Percentiles rank a stretch among this genome's conserved stretches.
Conservation (phyloP, 345 rosid species). For the Populus ilicifolia region DNA sequence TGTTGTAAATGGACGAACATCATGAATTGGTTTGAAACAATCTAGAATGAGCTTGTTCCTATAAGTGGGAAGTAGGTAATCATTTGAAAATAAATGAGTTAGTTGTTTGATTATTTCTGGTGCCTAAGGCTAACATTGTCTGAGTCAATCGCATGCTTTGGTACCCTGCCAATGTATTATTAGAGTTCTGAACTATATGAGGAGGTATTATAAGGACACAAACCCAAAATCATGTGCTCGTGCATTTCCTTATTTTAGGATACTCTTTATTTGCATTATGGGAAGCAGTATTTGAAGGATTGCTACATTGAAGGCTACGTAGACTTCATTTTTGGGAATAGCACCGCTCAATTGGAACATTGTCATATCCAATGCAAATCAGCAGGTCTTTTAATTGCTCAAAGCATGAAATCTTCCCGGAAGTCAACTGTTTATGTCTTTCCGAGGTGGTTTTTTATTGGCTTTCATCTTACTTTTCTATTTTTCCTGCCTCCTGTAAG, state of each 20-base stretch:
- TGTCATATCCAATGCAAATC: conserved; percentile 96
- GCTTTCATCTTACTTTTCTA: neutral
- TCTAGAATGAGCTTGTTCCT: neutral
- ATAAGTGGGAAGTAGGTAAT: neutral
- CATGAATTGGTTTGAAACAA: neutral
- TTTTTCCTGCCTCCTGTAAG: neutral
- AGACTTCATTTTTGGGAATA: conserved; percentile 95
- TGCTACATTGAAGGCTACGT: conserved; percentile 91
- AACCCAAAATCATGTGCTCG: neutral
- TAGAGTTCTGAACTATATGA: neutral
- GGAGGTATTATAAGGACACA: neutral
- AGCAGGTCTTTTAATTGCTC: conserved; percentile 82
- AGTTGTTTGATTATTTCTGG: neutral
- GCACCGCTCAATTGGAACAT: conserved; percentile 88
- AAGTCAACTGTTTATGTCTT: conserved; percentile 91
- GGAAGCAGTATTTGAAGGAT: conserved; percentile 82
- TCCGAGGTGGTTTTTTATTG: conserved; percentile 48
- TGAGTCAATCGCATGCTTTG: neutral
- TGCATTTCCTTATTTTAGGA: conserved; percentile 46
- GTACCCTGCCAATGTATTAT: neutral
- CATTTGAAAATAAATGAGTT: neutral
- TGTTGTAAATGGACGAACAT: neutral
- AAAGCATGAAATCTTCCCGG: conserved; percentile 91
- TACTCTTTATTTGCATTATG: conserved; percentile 86
- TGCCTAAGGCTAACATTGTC: neutral